These are phyloP conservation scores for Curvularia hawaiiensis DNA, from an alignment of 2,329 filamentous ascomycete species.

Conservation along the genomic window DNA sequence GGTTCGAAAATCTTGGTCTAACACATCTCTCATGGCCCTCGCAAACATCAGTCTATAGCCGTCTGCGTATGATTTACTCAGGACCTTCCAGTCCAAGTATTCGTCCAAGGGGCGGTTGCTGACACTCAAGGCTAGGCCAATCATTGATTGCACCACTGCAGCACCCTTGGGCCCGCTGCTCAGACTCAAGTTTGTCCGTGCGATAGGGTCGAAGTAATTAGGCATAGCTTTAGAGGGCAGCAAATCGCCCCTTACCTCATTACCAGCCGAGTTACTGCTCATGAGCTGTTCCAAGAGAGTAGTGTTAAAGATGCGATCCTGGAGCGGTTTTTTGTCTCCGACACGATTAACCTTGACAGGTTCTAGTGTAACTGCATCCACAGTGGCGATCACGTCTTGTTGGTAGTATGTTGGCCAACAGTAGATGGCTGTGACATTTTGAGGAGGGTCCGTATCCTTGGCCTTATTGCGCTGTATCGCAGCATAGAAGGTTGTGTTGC, in stretches of 20 bases:
- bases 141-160: constrained; percentile 31
- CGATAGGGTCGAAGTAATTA: constrained; percentile 10
- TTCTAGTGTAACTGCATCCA: constrained; percentile 29
- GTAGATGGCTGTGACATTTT: constrained; percentile 28
- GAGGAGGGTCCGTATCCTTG: constrained; percentile 16
- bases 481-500: constrained; percentile 40
- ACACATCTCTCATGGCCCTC: constrained; percentile 40
- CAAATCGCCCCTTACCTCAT: constrained; percentile 7
- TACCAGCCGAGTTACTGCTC: constrained; percentile 2
- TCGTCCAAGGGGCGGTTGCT: constrained; percentile 31
- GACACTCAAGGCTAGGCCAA: constrained; percentile 47
- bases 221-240: constrained; percentile 19
- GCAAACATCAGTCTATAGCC: constrained; percentile 53
- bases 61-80: constrained; percentile 46
- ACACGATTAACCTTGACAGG: constrained; percentile 21
- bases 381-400: constrained; percentile 52
- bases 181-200: constrained; percentile 17
- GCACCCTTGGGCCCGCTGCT: not conserved
- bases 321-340: constrained; percentile 30
- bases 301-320: constrained; percentile 43
- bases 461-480: constrained; percentile 17
- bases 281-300: constrained; percentile 46
- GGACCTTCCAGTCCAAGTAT: constrained; percentile 40
- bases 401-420: constrained; percentile 49
- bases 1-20: constrained; percentile 17